These are phyloP conservation scores for Acmispon strigosus DNA, from an alignment of 306 rosid species.

Conservation along the genomic window DNA sequence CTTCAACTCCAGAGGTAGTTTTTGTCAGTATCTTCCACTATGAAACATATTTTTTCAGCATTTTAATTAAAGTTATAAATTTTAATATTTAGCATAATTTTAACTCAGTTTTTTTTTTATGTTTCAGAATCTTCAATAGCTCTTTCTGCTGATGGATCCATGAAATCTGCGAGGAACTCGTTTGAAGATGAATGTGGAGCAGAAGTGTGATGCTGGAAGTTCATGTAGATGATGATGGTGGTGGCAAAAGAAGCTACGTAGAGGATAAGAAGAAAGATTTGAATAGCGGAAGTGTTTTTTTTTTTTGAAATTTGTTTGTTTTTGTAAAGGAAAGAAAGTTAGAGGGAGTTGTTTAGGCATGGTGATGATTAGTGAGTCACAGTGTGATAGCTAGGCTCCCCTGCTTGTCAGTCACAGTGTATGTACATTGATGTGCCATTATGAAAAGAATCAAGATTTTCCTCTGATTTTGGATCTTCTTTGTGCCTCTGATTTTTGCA, in stretches of 20 bases:
- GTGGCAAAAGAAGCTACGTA: not conserved
- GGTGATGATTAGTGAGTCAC: constrained; percentile 22
- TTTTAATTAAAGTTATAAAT: not conserved
- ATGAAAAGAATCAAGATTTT: constrained; percentile 38
- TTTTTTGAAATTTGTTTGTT: not conserved
- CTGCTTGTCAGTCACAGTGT: constrained; percentile 26
- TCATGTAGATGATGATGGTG: not conserved
- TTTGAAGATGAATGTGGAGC: constrained; percentile 25
- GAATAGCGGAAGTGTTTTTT: not conserved
- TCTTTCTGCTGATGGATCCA: constrained; percentile 27
- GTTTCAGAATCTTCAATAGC: constrained; percentile 34
- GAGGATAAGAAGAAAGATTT: not conserved
- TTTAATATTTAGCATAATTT: not conserved
- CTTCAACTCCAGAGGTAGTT: constrained; percentile 49
- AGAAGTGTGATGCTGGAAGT: not conserved
- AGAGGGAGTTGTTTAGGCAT: constrained; percentile 3
- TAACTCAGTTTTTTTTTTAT: not conserved
- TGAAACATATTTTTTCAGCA: no score
- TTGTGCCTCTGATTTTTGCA: constrained; percentile 10
- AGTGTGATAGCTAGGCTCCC: constrained; percentile 23
- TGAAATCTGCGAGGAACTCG: constrained; percentile 36
- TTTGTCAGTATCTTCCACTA: not conserved
- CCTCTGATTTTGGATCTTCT: constrained; percentile 24
- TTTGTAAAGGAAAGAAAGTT: constrained; percentile 19
- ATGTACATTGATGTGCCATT: constrained; percentile 48